Evolutionary conservation across 208 protist genomes (phyloP).

Genomic region (Wallacemonas rigidus): DNA sequence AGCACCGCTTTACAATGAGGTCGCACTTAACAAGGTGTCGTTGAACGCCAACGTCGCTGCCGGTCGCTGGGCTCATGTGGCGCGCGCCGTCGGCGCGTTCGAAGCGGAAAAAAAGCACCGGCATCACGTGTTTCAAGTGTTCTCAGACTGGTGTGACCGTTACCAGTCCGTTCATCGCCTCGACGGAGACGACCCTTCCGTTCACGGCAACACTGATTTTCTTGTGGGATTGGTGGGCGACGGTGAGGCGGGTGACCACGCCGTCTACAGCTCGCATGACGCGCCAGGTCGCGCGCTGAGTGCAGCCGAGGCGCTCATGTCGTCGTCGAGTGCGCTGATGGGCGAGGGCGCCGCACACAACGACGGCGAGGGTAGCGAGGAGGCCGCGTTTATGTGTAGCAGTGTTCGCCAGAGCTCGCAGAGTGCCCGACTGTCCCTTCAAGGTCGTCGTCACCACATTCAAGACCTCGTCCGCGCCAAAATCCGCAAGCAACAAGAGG

Average conservation of each 20-base stretch:
- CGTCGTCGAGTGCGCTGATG: conserved; percentile 5
- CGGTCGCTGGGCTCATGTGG: conserved; percentile 68
- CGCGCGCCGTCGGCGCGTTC: conserved; percentile 61
- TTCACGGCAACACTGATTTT: neutral
- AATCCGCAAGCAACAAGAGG: conserved; percentile 16
- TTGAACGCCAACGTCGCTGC: conserved; percentile 63
- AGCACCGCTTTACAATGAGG: conserved; percentile 63
- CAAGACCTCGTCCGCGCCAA: conserved; percentile 15
- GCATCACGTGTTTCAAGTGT: conserved; percentile 76
- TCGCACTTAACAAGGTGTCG: conserved; percentile 58
- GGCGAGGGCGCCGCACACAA: neutral
- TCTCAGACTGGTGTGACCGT: conserved; percentile 70
- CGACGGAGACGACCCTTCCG: neutral
- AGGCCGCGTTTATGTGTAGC: neutral
- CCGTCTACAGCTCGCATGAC: neutral
- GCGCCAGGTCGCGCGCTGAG: neutral
- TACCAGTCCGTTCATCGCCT: conserved; percentile 19
- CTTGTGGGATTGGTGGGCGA: neutral
- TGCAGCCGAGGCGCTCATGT: conserved; percentile 12
- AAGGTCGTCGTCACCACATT: conserved; percentile 16
- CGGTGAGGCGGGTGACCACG: neutral
- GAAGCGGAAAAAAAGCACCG: conserved; percentile 75
- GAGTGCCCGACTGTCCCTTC: conserved; percentile 8
- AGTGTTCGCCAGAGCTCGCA: conserved; percentile 11
- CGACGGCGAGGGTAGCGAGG: neutral